Base-by-base conservation (phyloP, 805 yeast genomes). In the Ogataea pini region DNA sequence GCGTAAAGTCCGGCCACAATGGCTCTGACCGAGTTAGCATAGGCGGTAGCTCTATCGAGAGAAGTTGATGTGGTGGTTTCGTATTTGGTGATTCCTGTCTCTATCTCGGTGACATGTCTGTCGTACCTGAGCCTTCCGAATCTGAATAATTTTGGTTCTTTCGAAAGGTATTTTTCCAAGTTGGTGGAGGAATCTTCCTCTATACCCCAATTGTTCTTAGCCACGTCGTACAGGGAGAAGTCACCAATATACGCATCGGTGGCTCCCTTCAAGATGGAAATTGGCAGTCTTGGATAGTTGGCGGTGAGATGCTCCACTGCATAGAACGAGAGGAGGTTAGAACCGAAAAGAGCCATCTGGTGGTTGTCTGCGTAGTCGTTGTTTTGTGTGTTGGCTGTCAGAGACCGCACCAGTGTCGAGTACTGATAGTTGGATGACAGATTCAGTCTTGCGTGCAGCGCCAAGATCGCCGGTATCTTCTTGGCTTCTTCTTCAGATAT, bases 221-320 rank as follows among this genome's bases (percentile, higher is more conserved):
- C 97, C 20, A 90, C 72, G 42, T 77, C 78, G 31, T 80, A 72
- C 48, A 94, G 72, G 0, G 89, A 77, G 13, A 74, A 77, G 29
- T 80, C 78, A 3, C 92, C 87, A 62, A 86, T 77, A 63, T 82
- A 87, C 0, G 94, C 78, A 56, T 87, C 85, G 7, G 86, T 83
- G 0, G 96, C 88, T 6, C 83, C 81, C 58, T 83, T 80, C 48
- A 89, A 77, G 22, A 91, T 85, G 7, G 82, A 78, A 52, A 85
- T 77, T 14, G 99, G 99, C 43, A 94, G 75, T 64, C 99, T 80
- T 46, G 99, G 99, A 65, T 90, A 90, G 55, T 78, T 81, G 43
- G 83, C 68, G 58, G 89, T 71, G 50, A 92, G 72, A 57, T 86
- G 72, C 65, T 89, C 96, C 17, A 86, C 76, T 3, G 83, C 85